Base-by-base conservation (phyloP, 768 basidiomycete species). In the Lactifluus subvellereus region DNA sequence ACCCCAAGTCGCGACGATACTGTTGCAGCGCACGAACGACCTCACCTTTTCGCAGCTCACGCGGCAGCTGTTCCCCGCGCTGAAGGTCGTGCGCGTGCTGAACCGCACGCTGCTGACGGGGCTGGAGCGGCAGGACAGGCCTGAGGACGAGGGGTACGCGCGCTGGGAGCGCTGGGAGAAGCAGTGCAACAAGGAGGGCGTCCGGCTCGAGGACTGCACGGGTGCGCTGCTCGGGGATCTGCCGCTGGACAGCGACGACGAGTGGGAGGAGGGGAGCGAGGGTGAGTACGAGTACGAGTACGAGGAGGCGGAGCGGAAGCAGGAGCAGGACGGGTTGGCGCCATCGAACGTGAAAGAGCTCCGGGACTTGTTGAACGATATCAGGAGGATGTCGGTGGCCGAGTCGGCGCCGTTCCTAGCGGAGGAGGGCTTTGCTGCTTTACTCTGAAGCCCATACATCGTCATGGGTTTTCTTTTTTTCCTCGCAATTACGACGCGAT, bases 131-230 rank as follows among this genome's bases (percentile, higher is more conserved):
- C 73, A 80, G 68, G 54, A 82, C 76, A 73, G 89, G 69, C 72
- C 88, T 70, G 57, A 76, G 40, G 65, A 68, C 54, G 63, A 72
- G 71, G 62, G 76, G 7, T 75, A 70, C 58, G 77, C 80, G 62
- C 74, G 89, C 35, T 91, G 88, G 84, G 83, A 84, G 66, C 74
- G 78, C 52, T 91, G 89, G 89, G 87, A 84, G 81, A 77, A 77
- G 14, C 76, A 73, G 67, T 86, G 82, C 65, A 65, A 74, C 0
- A 64, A 67, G 20, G 76, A 80, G 70, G 79, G 81, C 0, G 74
- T 90, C 5, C 72, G 85, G 48, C 70, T 91, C 54, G 88, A 91
- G 73, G 89, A 91, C 71, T 91, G 89, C 69, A 90, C 89, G 0
- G 89, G 87, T 0, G 82, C 76, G 13, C 67, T 77, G 56, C 73